A percentile compares a stretch with the other conserved stretches of the same genome.
phyloP scores from a whole-genome alignment of 2,329 filamentous ascomycete genomes.

The Dothiorella sarmentorum region DNA sequence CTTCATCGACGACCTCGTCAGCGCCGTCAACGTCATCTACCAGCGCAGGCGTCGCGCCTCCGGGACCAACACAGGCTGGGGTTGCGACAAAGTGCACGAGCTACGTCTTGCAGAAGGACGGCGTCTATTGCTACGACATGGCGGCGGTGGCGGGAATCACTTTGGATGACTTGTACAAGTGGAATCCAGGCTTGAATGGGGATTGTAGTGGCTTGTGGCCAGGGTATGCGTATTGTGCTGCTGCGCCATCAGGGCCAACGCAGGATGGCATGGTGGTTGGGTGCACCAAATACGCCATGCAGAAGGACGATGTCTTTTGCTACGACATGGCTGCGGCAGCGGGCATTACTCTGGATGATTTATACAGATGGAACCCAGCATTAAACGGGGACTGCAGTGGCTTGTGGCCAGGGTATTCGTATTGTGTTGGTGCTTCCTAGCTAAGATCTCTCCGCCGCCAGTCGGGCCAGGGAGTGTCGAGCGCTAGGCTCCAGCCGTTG shows the following conservation, averaged over 20 bases:
- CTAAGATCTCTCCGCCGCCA: neutral
- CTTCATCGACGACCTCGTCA: neutral
- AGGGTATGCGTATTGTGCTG: no score
- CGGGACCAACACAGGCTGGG: no score
- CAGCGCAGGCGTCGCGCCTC: no score
- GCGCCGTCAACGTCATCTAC: neutral
- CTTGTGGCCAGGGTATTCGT: conserved; percentile 20
- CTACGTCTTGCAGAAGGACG: neutral
- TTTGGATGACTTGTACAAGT: neutral
- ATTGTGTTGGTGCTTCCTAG: neutral
- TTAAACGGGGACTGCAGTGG: conserved; percentile 21
- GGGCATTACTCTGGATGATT: conserved; percentile 22
- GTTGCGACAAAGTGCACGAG: neutral
- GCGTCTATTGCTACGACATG: neutral
- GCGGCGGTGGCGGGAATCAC: neutral
- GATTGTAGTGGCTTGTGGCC: neutral
- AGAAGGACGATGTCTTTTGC: conserved; percentile 17
- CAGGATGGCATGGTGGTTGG: neutral
- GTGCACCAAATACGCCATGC: neutral
- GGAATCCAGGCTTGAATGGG: neutral
- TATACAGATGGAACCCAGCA: conserved; percentile 22
- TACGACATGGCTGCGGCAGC: conserved; percentile 17
- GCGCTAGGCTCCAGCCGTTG: neutral
- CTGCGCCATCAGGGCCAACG: neutral
- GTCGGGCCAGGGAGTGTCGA: neutral